Conservation (phyloP, 2,329 filamentous ascomycete species). For the Colletotrichum spaethianum region DNA sequence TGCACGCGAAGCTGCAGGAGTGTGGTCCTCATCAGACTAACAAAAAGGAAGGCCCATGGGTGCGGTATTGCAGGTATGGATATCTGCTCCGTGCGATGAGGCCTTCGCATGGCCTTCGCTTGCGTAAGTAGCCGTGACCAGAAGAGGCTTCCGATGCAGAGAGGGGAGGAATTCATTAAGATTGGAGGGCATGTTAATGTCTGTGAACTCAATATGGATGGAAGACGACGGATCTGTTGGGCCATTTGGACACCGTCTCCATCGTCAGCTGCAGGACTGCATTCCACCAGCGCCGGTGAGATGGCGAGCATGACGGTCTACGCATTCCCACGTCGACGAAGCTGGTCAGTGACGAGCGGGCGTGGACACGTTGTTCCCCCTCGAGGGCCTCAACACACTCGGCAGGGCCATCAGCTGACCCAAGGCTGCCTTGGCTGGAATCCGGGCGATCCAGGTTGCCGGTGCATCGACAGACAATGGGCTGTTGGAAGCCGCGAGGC, state of each 20-base stretch:
- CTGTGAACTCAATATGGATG: background rate
- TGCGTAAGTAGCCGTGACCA: constrained; percentile 15
- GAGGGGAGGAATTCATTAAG: constrained; percentile 19
- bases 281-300: background rate
- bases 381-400: background rate
- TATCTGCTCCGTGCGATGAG: constrained; percentile 16
- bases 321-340: constrained; percentile 6
- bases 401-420: constrained; percentile 8
- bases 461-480: constrained; percentile 24
- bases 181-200: constrained; percentile 11
- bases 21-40: constrained; percentile 22
- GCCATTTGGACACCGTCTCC: constrained; percentile 8
- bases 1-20: constrained; percentile 28
- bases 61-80: constrained; percentile 20
- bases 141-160: constrained; percentile 20
- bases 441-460: background rate
- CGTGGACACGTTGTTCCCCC: constrained; percentile 5
- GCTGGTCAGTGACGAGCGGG: background rate
- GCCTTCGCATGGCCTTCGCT: constrained; percentile 10
- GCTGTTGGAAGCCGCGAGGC: constrained; percentile 11
- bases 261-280: background rate
- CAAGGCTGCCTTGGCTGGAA: constrained; percentile 1
- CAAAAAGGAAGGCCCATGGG: constrained; percentile 22
- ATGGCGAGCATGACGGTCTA: background rate
- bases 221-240: background rate